Conservation (phyloP, 176 grass and related monocot species). For the Carex littledalei region DNA sequence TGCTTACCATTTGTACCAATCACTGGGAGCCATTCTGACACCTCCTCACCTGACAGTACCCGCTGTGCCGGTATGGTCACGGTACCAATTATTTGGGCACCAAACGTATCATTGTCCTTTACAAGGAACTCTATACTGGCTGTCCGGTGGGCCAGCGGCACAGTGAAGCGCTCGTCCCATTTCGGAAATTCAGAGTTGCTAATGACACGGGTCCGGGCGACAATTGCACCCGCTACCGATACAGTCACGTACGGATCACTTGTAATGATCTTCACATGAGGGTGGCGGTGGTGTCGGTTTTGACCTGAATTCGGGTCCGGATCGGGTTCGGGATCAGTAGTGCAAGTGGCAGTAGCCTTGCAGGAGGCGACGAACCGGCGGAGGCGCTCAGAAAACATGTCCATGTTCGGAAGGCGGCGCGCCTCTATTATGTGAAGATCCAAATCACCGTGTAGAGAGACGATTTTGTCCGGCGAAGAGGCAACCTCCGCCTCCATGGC, state of each 20-base stretch:
- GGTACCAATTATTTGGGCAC: slow-evolving; percentile 82
- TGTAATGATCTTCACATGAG: slow-evolving; percentile 62
- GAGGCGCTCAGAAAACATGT: slow-evolving; percentile 76
- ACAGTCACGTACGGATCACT: slow-evolving; percentile 96
- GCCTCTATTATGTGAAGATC: slow-evolving; percentile 72
- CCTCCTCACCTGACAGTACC: slow-evolving; percentile 24
- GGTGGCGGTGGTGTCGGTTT: not conserved
- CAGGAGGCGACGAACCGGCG: slow-evolving; percentile 57
- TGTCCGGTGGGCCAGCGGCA: slow-evolving; percentile 74
- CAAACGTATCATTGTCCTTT: slow-evolving; percentile 90
- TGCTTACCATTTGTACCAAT: slow-evolving; percentile 38
- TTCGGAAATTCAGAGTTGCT: slow-evolving; percentile 58
- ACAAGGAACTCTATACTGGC: slow-evolving; percentile 57
- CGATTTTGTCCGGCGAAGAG: slow-evolving; percentile 33
- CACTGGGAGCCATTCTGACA: slow-evolving; percentile 56
- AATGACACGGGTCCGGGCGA: slow-evolving; percentile 81
- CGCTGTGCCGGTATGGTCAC: slow-evolving; percentile 31
- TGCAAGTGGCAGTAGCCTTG: slow-evolving; percentile 27
- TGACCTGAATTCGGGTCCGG: not conserved
- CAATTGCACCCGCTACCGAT: slow-evolving; percentile 53
- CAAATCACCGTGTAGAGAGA: slow-evolving; percentile 79
- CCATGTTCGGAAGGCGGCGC: slow-evolving; percentile 89
- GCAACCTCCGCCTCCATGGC: slow-evolving; percentile 36
- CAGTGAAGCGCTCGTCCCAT: slow-evolving; percentile 67
- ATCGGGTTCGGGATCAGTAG: slow-evolving; percentile 6